Evolutionary conservation across 192 early-diverging fungal genomes (phyloP).

Genomic region (Geosiphon pyriformis): DNA sequence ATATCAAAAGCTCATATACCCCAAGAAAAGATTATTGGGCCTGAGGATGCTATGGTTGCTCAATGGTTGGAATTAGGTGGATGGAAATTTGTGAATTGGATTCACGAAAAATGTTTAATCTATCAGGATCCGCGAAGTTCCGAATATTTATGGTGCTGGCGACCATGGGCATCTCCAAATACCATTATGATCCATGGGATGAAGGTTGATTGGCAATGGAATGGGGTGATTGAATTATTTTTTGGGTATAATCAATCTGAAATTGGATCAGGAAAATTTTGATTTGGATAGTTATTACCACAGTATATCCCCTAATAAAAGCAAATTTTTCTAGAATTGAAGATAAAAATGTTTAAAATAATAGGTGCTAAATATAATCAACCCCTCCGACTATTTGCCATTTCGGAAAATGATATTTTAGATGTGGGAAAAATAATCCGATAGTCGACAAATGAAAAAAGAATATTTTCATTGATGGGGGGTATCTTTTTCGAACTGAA

Average conservation of each 20-base stretch:
- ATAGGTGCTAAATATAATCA: too few relatives aligned
- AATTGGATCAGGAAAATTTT: too few relatives aligned
- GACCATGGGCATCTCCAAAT: slow-evolving; percentile 7
- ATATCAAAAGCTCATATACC: slow-evolving; percentile 22
- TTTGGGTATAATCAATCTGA: slow-evolving; percentile 6
- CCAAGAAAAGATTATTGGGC: slow-evolving; percentile 22
- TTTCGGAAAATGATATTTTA: too few relatives aligned
- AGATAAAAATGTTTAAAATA: too few relatives aligned
- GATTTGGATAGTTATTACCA: too few relatives aligned
- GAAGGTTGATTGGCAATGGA: slow-evolving; percentile 2
- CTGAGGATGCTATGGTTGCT: slow-evolving; percentile 33
- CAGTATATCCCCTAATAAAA: too few relatives aligned
- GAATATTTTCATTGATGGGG: too few relatives aligned
- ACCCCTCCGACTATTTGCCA: too few relatives aligned
- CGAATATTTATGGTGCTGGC: background rate
- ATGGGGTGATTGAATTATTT: slow-evolving; percentile 14
- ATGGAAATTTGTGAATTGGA: background rate
- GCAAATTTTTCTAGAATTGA: too few relatives aligned
- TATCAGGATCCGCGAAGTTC: slow-evolving; percentile 3
- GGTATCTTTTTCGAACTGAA: too few relatives aligned
- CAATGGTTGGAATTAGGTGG: slow-evolving; percentile 30
- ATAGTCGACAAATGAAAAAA: too few relatives aligned
- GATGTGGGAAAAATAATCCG: too few relatives aligned
- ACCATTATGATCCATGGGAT: slow-evolving; percentile 7
- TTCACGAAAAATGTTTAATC: slow-evolving; percentile 12